A percentile compares a stretch with the other conserved stretches of the same genome.
Conservation (phyloP, 1,284 basidiomycete genomes). For the Agroathelia rolfsii region DNA sequence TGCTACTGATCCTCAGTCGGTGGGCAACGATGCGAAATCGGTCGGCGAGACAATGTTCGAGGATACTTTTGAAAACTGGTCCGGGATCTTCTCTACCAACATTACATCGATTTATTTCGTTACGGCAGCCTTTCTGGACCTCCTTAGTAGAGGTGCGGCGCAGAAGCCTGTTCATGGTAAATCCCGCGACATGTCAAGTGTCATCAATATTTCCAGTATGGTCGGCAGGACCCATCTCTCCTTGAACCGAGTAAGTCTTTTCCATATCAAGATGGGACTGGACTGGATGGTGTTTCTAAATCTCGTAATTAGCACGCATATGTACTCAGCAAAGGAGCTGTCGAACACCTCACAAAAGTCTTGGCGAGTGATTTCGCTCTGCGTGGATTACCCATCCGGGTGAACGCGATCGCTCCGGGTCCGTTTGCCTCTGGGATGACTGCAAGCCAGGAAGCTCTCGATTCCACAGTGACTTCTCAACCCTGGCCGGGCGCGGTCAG, state of each 20-base stretch:
- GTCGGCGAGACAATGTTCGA: conserved; percentile 17
- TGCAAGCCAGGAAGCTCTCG: conserved; percentile 7
- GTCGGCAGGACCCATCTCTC: conserved; percentile 13
- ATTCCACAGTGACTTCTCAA: conserved; percentile 9
- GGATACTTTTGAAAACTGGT: conserved; percentile 20
- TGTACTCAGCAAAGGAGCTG: conserved; percentile 22
- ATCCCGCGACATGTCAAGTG: conserved; percentile 16
- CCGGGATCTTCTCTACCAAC: conserved; percentile 16
- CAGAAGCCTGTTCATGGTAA: conserved; percentile 10
- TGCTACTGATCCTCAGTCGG: background rate
- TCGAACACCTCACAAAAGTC: conserved; percentile 21
- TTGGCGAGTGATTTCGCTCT: conserved; percentile 23
- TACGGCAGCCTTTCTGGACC: conserved; percentile 22
- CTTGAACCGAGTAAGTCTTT: conserved; percentile 17
- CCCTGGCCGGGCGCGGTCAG: conserved; percentile 12
- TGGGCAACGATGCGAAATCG: background rate
- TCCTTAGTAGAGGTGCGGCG: conserved; percentile 20
- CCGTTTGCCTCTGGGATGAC: conserved; percentile 21
- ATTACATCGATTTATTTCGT: conserved; percentile 22
- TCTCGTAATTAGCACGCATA: conserved; percentile 24
- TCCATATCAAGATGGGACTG: background rate
- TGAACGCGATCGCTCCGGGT: conserved; percentile 24
- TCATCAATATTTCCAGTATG: conserved; percentile 25
- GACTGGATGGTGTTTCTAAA: background rate
- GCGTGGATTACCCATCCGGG: conserved; percentile 19